Evolutionary conservation across 441 rosid genomes (phyloP).

Genomic region (Aquilaria agallochum): DNA sequence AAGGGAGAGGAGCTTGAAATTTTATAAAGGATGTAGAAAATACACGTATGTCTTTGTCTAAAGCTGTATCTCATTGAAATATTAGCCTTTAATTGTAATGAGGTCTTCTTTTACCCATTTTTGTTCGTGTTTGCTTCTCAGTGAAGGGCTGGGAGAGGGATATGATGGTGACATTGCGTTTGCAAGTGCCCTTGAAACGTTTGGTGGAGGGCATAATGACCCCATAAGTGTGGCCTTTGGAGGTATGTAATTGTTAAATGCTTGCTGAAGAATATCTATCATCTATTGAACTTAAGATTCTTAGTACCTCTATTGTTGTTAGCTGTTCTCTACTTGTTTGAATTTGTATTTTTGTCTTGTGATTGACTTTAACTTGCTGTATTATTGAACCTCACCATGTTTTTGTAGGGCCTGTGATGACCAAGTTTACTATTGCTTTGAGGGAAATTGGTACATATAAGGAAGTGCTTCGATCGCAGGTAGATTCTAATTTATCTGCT

Average conservation of each 20-base stretch:
- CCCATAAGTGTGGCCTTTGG: constrained; percentile 98
- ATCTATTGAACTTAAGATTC: too few species aligned
- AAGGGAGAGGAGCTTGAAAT: constrained; percentile 89
- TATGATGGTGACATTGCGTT: constrained; percentile 99
- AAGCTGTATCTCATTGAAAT: constrained; percentile 1
- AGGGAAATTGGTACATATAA: constrained; percentile 99
- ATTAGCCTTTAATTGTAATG: neutral
- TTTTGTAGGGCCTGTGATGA: constrained; percentile 94
- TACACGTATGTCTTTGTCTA: constrained; percentile 67
- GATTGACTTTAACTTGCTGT: too few species aligned
- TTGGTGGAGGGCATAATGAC: constrained; percentile 99
- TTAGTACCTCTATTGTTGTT: too few species aligned
- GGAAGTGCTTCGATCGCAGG: constrained; percentile 99
- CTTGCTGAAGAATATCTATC: too few species aligned
- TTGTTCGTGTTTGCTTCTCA: constrained; percentile 31
- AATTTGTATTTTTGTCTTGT: too few species aligned
- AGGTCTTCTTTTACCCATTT: constrained; percentile 2
- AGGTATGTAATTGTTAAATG: constrained; percentile 39
- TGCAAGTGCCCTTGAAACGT: constrained; percentile 97
- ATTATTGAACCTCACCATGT: constrained; percentile 17
- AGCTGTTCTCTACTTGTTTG: too few species aligned
- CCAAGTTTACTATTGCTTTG: constrained; percentile 97
- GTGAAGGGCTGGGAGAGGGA: constrained; percentile 99
- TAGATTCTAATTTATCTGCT: constrained; percentile 11
- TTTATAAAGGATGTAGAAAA: constrained; percentile 96